Evolutionary conservation across 1,284 basidiomycete species (phyloP).

Genomic region (Ceratobasidium sp.): DNA sequence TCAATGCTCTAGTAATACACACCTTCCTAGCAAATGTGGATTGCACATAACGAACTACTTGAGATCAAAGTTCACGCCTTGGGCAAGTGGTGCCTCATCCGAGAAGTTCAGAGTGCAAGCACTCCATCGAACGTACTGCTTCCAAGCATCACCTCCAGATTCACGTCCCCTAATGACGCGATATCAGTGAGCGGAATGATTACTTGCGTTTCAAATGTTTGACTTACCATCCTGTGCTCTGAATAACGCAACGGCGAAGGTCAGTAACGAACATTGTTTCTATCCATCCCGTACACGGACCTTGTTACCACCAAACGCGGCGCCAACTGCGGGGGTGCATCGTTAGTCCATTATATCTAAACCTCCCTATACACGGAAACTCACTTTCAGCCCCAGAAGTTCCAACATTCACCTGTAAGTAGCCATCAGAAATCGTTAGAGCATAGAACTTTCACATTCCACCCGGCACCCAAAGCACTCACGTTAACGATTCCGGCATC

Average conservation of each 20-base stretch:
- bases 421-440: background rate
- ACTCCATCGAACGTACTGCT: constrained; percentile 82
- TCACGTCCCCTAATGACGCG: constrained; percentile 84
- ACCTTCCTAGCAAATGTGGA: background rate
- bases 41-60: constrained; percentile 1
- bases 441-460: background rate
- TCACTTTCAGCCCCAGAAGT: constrained; percentile 90
- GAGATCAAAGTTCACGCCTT: constrained; percentile 85
- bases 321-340: constrained; percentile 65
- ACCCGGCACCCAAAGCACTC: constrained; percentile 51
- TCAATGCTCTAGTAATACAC: background rate
- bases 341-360: background rate
- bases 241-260: constrained; percentile 37
- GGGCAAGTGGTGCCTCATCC: constrained; percentile 87
- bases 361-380: background rate
- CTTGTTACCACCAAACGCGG: constrained; percentile 95
- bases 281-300: constrained; percentile 58
- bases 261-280: background rate
- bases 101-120: constrained; percentile 95
- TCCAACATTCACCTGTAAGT: constrained; percentile 86
- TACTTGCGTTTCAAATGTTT: constrained; percentile 52
- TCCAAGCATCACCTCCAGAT: constrained; percentile 97
- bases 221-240: constrained; percentile 85
- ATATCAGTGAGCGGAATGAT: background rate
- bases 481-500: constrained; percentile 91